A percentile compares a stretch with the other conserved stretches of the same genome.
Conservation (phyloP, 164 flowering plant species). For the Stephania japonica region DNA sequence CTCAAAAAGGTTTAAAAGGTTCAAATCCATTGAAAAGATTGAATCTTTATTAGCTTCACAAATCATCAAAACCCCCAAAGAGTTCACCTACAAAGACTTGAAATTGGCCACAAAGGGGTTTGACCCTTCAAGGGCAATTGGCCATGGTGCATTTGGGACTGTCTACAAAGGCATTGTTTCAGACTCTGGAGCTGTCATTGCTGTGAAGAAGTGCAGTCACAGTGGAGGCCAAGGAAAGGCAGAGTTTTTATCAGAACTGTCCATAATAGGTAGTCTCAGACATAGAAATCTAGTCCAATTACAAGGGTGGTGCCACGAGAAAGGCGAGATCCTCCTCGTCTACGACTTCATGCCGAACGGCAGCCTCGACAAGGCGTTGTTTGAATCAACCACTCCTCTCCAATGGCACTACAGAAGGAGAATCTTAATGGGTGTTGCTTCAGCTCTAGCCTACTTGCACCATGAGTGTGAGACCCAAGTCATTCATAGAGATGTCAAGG, state of each 20-base stretch:
- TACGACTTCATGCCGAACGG: slow-evolving; percentile 92
- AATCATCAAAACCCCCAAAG: slow-evolving; percentile 62
- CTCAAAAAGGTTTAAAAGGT: slow-evolving; percentile 42
- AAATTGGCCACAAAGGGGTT: slow-evolving; percentile 65
- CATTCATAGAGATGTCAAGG: slow-evolving; percentile 79
- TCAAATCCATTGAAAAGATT: slow-evolving; percentile 31
- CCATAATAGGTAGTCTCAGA: slow-evolving; percentile 80
- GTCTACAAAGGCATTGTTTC: slow-evolving; percentile 73
- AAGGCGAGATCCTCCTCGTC: slow-evolving; percentile 78
- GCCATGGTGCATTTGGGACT: slow-evolving; percentile 87
- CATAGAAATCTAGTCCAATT: slow-evolving; percentile 80
- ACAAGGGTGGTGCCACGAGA: slow-evolving; percentile 95
- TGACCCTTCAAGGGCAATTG: slow-evolving; percentile 52
- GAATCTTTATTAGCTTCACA: slow-evolving; percentile 44
- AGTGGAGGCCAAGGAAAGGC: slow-evolving; percentile 57
- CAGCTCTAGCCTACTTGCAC: slow-evolving; percentile 81
- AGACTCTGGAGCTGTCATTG: slow-evolving; percentile 61
- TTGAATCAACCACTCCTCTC: slow-evolving; percentile 49
- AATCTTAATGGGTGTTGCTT: slow-evolving; percentile 70
- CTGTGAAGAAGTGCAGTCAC: slow-evolving; percentile 82
- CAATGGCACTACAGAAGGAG: slow-evolving; percentile 62
- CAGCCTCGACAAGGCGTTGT: slow-evolving; percentile 79
- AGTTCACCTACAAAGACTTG: slow-evolving; percentile 68
- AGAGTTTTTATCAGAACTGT: slow-evolving; percentile 80
- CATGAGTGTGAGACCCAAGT: slow-evolving; percentile 88